A percentile compares a stretch with the other conserved stretches of the same genome.
Conservation (phyloP, 2,329 filamentous ascomycete genomes). For the Plenodomus tracheiphilus region DNA sequence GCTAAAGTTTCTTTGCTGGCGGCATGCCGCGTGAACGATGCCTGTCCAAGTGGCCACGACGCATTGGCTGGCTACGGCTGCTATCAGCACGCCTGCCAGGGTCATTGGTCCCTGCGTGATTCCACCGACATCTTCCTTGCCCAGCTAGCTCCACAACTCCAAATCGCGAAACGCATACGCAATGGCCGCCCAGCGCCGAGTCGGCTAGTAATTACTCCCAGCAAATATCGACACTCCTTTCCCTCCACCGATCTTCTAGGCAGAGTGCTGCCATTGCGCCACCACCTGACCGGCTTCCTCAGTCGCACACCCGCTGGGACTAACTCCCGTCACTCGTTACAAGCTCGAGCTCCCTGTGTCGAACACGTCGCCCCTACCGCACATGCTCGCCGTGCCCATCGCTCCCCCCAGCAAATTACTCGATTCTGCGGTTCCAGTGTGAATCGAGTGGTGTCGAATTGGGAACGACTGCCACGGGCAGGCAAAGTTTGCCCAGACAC, state of each 20-base stretch:
- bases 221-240: slow-evolving; percentile 10
- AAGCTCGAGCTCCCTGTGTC: slow-evolving; percentile 15
- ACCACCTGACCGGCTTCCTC: slow-evolving; percentile 5
- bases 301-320: slow-evolving; percentile 12
- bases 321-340: slow-evolving; percentile 27
- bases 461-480: slow-evolving; percentile 19
- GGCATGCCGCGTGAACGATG: slow-evolving; percentile 1
- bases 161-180: slow-evolving; percentile 24
- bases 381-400: slow-evolving; percentile 2
- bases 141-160: slow-evolving; percentile 5
- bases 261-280: slow-evolving; percentile 2
- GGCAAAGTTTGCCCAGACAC: slow-evolving; percentile 10
- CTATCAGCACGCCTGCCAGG: slow-evolving; percentile 12
- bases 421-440: slow-evolving; percentile 1
- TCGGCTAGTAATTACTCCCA: slow-evolving; percentile 9
- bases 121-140: slow-evolving; percentile 15
- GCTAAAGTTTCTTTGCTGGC: neutral
- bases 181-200: slow-evolving; percentile 20
- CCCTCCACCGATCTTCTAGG: neutral
- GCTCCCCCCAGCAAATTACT: slow-evolving; percentile 1
- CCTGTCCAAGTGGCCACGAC: slow-evolving; percentile 3
- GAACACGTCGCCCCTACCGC: slow-evolving; percentile 20
- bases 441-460: slow-evolving; percentile 16
- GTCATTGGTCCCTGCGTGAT: slow-evolving; percentile 11
- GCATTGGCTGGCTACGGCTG: slow-evolving; percentile 11